A percentile compares a stretch with the other conserved stretches of the same genome.
Evolutionary conservation across 2,329 filamentous ascomycete species (phyloP).

Genomic region (Arachnomyces sp.): DNA sequence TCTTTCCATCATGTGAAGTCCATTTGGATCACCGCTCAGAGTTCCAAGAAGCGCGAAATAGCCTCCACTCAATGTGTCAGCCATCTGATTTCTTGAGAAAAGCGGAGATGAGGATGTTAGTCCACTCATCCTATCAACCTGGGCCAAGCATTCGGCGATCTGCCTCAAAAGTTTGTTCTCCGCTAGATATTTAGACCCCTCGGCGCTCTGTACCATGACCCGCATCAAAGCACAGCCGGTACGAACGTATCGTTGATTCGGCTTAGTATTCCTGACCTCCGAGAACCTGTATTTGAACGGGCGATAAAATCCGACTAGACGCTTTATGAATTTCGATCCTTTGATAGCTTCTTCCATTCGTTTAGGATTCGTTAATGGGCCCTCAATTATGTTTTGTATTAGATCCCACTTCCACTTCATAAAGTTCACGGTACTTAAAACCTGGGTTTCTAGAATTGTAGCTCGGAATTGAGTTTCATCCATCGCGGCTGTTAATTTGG

Average conservation of each 20-base stretch:
- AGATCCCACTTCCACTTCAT: constrained; percentile 97
- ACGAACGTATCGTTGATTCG: constrained; percentile 87
- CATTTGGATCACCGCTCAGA: constrained; percentile 72
- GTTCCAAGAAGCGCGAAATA: constrained; percentile 92
- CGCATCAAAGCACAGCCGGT: constrained; percentile 84
- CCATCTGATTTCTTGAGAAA: constrained; percentile 77
- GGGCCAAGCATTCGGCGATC: constrained; percentile 89
- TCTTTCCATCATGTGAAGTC: constrained; percentile 80
- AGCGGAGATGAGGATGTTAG: constrained; percentile 69
- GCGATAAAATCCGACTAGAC: constrained; percentile 87
- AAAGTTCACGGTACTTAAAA: constrained; percentile 82
- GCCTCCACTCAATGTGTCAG: constrained; percentile 80
- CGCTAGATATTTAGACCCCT: constrained; percentile 75
- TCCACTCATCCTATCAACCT: constrained; percentile 76
- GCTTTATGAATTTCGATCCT: constrained; percentile 91
- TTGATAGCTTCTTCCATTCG: constrained; percentile 89
- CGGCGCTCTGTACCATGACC: constrained; percentile 73
- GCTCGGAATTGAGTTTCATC: constrained; percentile 58
- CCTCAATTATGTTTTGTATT: constrained; percentile 84
- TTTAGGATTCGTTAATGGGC: constrained; percentile 82
- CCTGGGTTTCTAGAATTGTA: constrained; percentile 64
- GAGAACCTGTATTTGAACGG: constrained; percentile 97
- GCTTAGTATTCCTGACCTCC: constrained; percentile 79
- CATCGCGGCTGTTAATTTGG: constrained; percentile 53
- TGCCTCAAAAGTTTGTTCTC: constrained; percentile 92